phyloP scores from a whole-genome alignment of 1,139 yeast genomes.

The Geotrichum bryndzae region DNA sequence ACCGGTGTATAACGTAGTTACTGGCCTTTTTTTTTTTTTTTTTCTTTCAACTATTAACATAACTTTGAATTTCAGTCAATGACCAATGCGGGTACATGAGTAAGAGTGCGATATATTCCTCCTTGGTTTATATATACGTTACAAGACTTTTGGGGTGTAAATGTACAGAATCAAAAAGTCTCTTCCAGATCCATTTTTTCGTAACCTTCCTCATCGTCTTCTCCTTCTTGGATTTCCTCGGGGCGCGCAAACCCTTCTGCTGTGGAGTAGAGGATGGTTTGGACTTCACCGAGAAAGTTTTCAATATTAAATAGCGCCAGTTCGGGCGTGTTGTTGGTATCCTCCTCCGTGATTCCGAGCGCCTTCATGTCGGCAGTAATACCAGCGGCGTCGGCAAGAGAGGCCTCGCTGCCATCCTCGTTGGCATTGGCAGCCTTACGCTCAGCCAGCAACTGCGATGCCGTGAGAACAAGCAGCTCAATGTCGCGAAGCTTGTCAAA shows the following conservation, averaged over 20 bases:
- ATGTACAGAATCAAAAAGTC: constrained; percentile 37
- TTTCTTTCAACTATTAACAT: no score
- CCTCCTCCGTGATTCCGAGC: constrained; percentile 26
- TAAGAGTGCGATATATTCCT: no score
- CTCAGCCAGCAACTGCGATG: constrained; percentile 46
- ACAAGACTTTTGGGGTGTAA: neutral
- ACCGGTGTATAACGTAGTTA: no score
- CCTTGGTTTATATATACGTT: neutral
- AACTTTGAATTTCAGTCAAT: no score
- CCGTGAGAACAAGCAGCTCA: constrained; percentile 69
- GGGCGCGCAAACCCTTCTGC: constrained; percentile 60
- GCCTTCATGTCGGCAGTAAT: constrained; percentile 31
- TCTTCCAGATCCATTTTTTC: constrained; percentile 15
- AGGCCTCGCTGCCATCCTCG: constrained; percentile 29
- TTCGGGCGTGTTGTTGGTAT: constrained; percentile 23
- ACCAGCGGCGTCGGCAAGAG: constrained; percentile 11
- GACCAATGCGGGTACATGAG: no score
- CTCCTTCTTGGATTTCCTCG: constrained; percentile 2
- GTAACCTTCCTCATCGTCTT: constrained; percentile 4
- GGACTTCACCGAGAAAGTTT: constrained; percentile 55
- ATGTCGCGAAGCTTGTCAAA: constrained; percentile 84
- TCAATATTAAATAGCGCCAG: constrained; percentile 29
- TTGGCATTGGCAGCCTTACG: constrained; percentile 29
- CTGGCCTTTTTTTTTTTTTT: no score
- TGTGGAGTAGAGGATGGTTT: constrained; percentile 69